These are phyloP conservation scores for Cercospora sp. DNA, from an alignment of 2,329 filamentous ascomycete species.

Conservation along the genomic window DNA sequence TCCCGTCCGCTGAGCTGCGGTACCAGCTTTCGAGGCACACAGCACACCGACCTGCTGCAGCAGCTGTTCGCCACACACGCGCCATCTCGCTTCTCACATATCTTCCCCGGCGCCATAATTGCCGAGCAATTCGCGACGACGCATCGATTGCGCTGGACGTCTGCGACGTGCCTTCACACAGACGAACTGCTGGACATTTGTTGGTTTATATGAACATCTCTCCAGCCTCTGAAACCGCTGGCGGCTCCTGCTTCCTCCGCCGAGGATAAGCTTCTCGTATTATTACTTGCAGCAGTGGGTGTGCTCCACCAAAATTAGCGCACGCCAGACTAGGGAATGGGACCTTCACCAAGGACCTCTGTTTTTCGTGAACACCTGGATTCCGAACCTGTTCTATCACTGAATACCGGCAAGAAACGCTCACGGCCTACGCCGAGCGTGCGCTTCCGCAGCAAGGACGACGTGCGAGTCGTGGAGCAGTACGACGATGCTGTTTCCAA, in stretches of 20 bases:
- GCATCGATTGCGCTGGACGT: not conserved
- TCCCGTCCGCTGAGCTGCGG: not conserved
- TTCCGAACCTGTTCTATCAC: not conserved
- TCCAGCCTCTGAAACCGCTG: not conserved
- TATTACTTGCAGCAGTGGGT: slow-evolving; percentile 10
- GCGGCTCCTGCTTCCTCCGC: not conserved
- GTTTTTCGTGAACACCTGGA: slow-evolving; percentile 16
- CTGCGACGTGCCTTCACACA: not conserved
- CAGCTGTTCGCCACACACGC: not conserved
- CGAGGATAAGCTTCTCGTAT: slow-evolving; percentile 23
- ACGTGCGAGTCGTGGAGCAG: slow-evolving; percentile 32
- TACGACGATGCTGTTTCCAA: slow-evolving; percentile 26
- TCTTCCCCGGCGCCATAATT: not conserved
- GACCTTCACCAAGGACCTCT: slow-evolving; percentile 15
- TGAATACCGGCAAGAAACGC: slow-evolving; percentile 3
- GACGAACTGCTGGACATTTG: not conserved
- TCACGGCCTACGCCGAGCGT: slow-evolving; percentile 24
- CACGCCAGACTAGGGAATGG: slow-evolving; percentile 9
- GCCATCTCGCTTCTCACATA: not conserved
- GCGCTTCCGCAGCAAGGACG: slow-evolving; percentile 35
- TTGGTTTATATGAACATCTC: not conserved
- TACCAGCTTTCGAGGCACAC: not conserved
- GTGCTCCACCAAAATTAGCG: slow-evolving; percentile 16
- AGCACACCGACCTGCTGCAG: not conserved
- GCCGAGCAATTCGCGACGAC: not conserved